These are phyloP conservation scores for Jacaranda copaia DNA, from an alignment of 257 asterid genomes.

Conservation along the genomic window DNA sequence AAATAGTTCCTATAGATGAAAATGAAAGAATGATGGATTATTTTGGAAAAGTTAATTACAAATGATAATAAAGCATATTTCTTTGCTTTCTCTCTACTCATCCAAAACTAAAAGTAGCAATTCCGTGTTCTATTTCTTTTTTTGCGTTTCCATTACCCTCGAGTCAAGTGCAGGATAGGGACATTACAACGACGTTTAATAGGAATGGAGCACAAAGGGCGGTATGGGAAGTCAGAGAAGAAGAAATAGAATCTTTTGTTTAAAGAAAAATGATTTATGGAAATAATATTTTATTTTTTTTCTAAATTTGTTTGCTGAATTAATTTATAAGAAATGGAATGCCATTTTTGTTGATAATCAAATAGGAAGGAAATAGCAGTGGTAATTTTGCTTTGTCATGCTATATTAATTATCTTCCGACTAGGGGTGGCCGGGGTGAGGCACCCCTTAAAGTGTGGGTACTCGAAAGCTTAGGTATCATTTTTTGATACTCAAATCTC, in stretches of 20 bases:
- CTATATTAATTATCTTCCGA: too few species aligned
- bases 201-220: constrained; percentile 13
- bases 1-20: background rate
- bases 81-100: background rate
- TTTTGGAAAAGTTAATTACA: too few species aligned
- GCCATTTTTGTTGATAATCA: too few species aligned
- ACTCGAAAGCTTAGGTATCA: too few species aligned
- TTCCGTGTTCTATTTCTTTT: background rate
- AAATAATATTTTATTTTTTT: too few species aligned
- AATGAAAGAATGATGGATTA: background rate
- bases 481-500: too few species aligned
- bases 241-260: background rate
- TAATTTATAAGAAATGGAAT: background rate
- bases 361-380: too few species aligned
- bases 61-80: background rate
- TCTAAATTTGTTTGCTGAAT: too few species aligned
- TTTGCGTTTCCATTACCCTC: constrained; percentile 6
- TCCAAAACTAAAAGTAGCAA: background rate
- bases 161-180: constrained; percentile 24
- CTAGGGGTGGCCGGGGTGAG: too few species aligned
- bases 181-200: constrained; percentile 9
- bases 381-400: too few species aligned
- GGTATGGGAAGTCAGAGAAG: background rate
- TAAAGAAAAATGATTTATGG: background rate
- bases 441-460: too few species aligned